phyloP scores from a whole-genome alignment of 2,329 filamentous ascomycete species.

The Aspergillus tanneri region DNA sequence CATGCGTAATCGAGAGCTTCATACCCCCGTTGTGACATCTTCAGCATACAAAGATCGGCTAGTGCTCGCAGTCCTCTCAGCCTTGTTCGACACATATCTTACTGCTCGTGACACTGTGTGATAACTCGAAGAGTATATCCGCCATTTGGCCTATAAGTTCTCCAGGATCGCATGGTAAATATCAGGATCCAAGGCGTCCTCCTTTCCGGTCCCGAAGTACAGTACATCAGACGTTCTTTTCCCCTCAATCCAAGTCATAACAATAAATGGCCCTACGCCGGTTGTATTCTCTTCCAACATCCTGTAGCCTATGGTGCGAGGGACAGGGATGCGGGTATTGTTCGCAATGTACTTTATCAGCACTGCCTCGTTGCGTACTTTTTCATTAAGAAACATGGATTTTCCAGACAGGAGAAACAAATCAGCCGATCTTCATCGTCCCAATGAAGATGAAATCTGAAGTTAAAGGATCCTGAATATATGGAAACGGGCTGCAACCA shows the following conservation, averaged over 20 bases:
- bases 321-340: constrained; percentile 11
- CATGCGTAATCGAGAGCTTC: too few species aligned
- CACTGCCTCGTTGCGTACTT: constrained; percentile 7
- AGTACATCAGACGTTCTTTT: constrained; percentile 9
- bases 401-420: constrained; percentile 13
- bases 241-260: constrained; percentile 15
- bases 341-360: constrained; percentile 8
- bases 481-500: constrained; percentile 11
- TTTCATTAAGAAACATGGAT: constrained; percentile 16
- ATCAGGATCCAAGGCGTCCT: background rate
- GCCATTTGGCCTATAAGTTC: constrained; percentile 11
- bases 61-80: too few species aligned
- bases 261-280: constrained; percentile 13
- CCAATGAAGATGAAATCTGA: constrained; percentile 12
- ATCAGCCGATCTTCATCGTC: constrained; percentile 18
- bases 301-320: constrained; percentile 5
- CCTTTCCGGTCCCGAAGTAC: background rate
- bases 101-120: too few species aligned
- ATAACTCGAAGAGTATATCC: constrained; percentile 4
- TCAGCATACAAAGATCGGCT: too few species aligned
- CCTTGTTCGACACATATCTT: too few species aligned
- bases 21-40: too few species aligned
- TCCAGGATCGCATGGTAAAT: background rate
- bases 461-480: constrained; percentile 15
- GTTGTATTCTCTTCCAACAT: constrained; percentile 2